Evolutionary conservation across 139 green algal genomes (phyloP).

Genomic region (Chlorella sp.): DNA sequence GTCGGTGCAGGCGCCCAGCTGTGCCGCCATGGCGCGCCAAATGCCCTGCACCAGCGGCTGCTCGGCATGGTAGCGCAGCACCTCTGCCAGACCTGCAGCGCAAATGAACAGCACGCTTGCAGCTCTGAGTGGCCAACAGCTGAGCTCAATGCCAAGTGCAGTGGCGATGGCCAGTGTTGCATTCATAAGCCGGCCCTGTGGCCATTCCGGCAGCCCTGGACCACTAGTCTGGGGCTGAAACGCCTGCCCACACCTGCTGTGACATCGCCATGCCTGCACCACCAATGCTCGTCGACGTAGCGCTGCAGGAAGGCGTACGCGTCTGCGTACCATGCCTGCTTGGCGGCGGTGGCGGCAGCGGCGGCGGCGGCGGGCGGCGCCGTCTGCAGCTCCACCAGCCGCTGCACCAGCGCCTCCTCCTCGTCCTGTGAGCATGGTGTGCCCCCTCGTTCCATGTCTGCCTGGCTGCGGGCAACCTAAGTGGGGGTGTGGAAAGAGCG

Average conservation of each 20-base stretch:
- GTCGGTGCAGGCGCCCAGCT: slow-evolving; percentile 35
- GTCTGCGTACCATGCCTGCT: slow-evolving; percentile 41
- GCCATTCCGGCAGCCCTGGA: background rate
- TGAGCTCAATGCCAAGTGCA: too few relatives aligned
- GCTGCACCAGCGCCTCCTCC: too few relatives aligned
- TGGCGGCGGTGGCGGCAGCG: background rate
- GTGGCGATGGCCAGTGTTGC: background rate
- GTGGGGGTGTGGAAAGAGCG: too few relatives aligned
- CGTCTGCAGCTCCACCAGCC: too few relatives aligned
- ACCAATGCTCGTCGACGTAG: slow-evolving; percentile 42
- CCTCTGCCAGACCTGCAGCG: slow-evolving; percentile 35
- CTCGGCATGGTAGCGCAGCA: slow-evolving; percentile 31
- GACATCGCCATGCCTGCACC: slow-evolving; percentile 38
- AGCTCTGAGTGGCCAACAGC: too few relatives aligned
- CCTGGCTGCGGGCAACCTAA: too few relatives aligned
- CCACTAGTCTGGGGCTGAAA: background rate
- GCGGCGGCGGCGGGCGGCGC: too few relatives aligned
- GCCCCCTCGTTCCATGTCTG: too few relatives aligned
- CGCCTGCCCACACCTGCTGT: background rate
- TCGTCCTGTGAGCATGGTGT: background rate
- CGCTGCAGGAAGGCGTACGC: slow-evolving; percentile 31
- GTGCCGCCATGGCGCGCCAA: slow-evolving; percentile 21
- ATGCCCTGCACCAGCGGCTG: slow-evolving; percentile 47
- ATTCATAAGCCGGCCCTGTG: background rate
- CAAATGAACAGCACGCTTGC: too few relatives aligned